These are phyloP conservation scores for Suhomyces choctaworum DNA, from an alignment of 1,139 yeast species.

Conservation along the genomic window DNA sequence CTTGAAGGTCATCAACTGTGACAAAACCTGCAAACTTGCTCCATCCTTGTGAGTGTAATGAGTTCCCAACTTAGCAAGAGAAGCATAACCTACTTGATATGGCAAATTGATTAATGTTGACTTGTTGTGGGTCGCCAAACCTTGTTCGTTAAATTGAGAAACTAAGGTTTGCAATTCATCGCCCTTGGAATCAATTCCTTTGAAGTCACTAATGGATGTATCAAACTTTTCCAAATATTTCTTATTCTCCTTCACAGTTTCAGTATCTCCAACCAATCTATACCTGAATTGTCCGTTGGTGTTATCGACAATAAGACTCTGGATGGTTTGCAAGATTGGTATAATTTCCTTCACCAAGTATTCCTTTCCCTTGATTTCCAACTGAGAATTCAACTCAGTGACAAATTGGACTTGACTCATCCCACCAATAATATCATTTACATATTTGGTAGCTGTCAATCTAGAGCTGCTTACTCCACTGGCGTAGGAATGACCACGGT, in stretches of 20 bases:
- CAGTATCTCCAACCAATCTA: conserved; percentile 60
- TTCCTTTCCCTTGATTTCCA: conserved; percentile 54
- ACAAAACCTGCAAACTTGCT: conserved; percentile 78
- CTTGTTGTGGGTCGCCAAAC: conserved; percentile 12
- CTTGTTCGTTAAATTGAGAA: conserved; percentile 12
- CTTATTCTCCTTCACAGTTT: conserved; percentile 44
- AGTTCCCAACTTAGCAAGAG: conserved; percentile 68
- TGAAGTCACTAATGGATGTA: conserved; percentile 3
- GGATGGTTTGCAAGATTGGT: conserved; percentile 62
- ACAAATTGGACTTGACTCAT: conserved; percentile 74
- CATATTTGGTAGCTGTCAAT: conserved; percentile 58
- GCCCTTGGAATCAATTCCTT: conserved; percentile 4
- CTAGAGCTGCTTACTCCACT: conserved; percentile 65
- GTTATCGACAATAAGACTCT: conserved; percentile 42
- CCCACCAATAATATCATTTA: conserved; percentile 69
- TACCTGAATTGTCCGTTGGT: conserved; percentile 41
- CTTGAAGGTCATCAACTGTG: conserved; percentile 80
- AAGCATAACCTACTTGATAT: conserved; percentile 84
- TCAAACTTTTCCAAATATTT: conserved; percentile 39
- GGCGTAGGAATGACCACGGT: conserved; percentile 87
- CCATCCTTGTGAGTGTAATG: conserved; percentile 72
- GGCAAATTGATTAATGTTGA: conserved; percentile 68
- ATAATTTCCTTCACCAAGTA: conserved; percentile 54
- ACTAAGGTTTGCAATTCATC: conserved; percentile 9
- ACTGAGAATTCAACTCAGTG: conserved; percentile 53